Conservation (phyloP, 805 yeast species). For the Teunomyces kruisii region DNA sequence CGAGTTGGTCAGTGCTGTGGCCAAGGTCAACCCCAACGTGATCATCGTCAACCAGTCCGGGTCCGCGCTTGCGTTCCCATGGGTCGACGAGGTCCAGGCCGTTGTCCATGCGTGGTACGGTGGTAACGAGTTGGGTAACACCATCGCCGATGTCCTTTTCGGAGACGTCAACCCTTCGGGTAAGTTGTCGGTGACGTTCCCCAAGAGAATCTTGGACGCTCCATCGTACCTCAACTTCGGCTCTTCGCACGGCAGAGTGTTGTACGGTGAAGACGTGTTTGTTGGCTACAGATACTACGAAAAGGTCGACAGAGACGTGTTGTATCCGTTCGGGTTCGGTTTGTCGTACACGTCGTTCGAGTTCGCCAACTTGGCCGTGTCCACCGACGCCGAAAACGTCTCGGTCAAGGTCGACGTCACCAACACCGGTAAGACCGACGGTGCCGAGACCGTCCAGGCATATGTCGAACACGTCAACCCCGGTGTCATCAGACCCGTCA, state of each 20-base stretch:
- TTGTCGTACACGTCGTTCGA: constrained; percentile 57
- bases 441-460: constrained; percentile 57
- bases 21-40: constrained; percentile 48
- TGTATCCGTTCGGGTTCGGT: constrained; percentile 64
- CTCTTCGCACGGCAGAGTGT: constrained; percentile 51
- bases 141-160: constrained; percentile 57
- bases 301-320: constrained; percentile 44
- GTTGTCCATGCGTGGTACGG: constrained; percentile 57
- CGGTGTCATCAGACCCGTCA: constrained; percentile 48
- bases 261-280: constrained; percentile 66
- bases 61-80: constrained; percentile 60
- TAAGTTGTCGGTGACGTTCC: constrained; percentile 56
- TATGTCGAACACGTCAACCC: constrained; percentile 45
- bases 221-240: constrained; percentile 56
- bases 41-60: constrained; percentile 60
- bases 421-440: constrained; percentile 50
- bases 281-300: constrained; percentile 66
- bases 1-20: constrained; percentile 44
- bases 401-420: constrained; percentile 40
- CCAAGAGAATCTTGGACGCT: constrained; percentile 49
- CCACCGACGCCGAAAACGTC: constrained; percentile 22
- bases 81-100: constrained; percentile 42
- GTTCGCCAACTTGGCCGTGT: constrained; percentile 36
- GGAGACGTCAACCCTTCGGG: constrained; percentile 65
- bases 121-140: constrained; percentile 58